A percentile compares a stretch with the other conserved stretches of the same genome.
Conservation (phyloP, 169 alveolate genomes). For the Toxoplasma gondii region DNA sequence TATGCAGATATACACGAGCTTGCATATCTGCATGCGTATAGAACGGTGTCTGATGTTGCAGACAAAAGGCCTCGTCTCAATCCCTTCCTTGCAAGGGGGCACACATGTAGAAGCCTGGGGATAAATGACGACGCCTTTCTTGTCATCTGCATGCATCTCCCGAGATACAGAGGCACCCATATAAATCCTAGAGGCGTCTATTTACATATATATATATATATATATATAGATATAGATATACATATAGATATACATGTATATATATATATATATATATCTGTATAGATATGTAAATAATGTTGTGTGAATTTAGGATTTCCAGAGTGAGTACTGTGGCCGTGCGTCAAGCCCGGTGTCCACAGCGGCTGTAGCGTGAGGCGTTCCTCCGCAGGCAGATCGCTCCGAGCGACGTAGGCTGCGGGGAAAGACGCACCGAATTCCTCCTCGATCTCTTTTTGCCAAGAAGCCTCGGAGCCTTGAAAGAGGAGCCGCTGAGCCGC, state of each 20-base stretch:
- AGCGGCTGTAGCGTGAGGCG: background rate
- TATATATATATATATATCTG: background rate
- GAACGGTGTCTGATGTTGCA: background rate
- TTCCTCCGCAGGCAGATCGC: background rate
- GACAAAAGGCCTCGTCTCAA: background rate
- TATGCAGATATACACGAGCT: background rate
- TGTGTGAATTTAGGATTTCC: background rate
- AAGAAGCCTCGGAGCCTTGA: conserved; percentile 5
- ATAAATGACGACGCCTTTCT: background rate
- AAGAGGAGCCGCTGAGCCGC: conserved; percentile 35
- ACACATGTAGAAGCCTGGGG: background rate
- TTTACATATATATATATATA: background rate
- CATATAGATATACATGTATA: background rate
- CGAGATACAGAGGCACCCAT: background rate
- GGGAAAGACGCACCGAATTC: background rate
- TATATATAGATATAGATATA: background rate
- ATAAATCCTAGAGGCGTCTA: too few relatives aligned
- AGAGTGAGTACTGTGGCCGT: too few relatives aligned
- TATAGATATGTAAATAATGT: background rate
- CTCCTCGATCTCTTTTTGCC: background rate
- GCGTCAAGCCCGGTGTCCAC: background rate
- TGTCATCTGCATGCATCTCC: background rate
- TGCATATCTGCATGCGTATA: background rate
- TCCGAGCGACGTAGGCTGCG: background rate
- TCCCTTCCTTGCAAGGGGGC: background rate